Evolutionary conservation across 331 rosid species (phyloP).

Genomic region (Malus hybrid): DNA sequence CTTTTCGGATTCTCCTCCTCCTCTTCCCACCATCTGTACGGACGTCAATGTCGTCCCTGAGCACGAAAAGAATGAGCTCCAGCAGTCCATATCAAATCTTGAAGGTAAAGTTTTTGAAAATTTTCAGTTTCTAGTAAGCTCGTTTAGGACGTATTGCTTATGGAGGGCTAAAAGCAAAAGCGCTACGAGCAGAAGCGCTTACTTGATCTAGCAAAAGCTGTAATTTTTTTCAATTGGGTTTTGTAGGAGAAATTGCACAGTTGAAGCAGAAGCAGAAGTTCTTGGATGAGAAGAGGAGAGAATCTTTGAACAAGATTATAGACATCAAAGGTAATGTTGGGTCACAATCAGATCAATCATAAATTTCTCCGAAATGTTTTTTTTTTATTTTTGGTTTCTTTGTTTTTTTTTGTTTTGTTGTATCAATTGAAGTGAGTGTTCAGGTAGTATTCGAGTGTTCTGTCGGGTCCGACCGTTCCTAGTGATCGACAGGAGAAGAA

Average conservation of each 20-base stretch:
- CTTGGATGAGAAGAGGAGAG: conserved; percentile 50
- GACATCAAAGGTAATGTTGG: conserved; percentile 70
- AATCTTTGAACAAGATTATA: conserved; percentile 74
- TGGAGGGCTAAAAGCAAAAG: no score
- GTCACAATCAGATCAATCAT: background rate
- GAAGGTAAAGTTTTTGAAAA: conserved; percentile 39
- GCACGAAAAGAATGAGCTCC: conserved; percentile 49
- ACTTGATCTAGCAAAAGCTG: no score
- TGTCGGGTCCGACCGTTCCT: conserved; percentile 75
- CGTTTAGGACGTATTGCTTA: no score
- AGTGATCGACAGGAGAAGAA: conserved; percentile 33
- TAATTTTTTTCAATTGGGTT: conserved; percentile 15
- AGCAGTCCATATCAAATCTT: conserved; percentile 41
- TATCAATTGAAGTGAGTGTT: conserved; percentile 5
- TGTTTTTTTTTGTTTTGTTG: background rate
- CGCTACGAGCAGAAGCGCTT: no score
- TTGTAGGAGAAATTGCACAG: conserved; percentile 59
- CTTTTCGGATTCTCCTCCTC: conserved; percentile 29
- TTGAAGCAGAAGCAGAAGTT: conserved; percentile 45
- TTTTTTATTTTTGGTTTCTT: background rate
- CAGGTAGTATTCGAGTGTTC: conserved; percentile 83
- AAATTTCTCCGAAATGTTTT: background rate
- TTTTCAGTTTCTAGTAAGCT: background rate
- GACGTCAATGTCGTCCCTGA: conserved; percentile 77
- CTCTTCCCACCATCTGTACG: conserved; percentile 47